Percentiles rank a stretch among this genome's conserved stretches.
These are phyloP conservation scores for Trametes elegans DNA, from an alignment of 768 basidiomycete species.

Conservation along the genomic window DNA sequence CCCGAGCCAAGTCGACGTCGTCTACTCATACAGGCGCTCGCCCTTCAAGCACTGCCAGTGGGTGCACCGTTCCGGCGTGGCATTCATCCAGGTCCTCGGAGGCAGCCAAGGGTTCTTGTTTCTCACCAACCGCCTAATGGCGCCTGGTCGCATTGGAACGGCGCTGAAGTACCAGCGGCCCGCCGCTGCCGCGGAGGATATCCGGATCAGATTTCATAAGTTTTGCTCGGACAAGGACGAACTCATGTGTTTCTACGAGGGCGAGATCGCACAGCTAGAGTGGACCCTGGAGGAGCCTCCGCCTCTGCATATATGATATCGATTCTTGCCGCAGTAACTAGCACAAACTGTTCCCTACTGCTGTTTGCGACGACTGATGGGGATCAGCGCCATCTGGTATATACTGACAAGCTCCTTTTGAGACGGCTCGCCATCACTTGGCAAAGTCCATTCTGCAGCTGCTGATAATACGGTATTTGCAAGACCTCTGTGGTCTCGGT, in stretches of 20 bases:
- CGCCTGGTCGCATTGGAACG: conserved; percentile 60
- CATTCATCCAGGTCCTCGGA: conserved; percentile 86
- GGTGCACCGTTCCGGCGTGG: conserved; percentile 86
- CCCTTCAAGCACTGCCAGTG: conserved; percentile 85
- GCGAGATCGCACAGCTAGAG: conserved; percentile 54
- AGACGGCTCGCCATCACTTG: too few relatives aligned
- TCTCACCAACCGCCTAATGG: conserved; percentile 85
- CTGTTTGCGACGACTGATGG: too few relatives aligned
- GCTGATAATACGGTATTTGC: too few relatives aligned
- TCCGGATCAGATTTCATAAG: conserved; percentile 55
- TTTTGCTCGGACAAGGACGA: conserved; percentile 61
- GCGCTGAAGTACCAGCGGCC: conserved; percentile 53
- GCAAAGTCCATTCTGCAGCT: too few relatives aligned
- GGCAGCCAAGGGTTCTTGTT: conserved; percentile 81
- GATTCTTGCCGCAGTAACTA: neutral
- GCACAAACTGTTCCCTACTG: too few relatives aligned
- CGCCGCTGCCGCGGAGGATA: conserved; percentile 56
- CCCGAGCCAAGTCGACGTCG: conserved; percentile 76
- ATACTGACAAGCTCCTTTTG: too few relatives aligned
- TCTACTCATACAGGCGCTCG: conserved; percentile 85
- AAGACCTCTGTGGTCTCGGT: too few relatives aligned
- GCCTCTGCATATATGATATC: conserved; percentile 42
- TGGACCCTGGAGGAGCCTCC: conserved; percentile 51
- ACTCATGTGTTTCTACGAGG: conserved; percentile 70
- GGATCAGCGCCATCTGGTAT: too few relatives aligned